Evolutionary conservation across 257 asterid genomes (phyloP).

Genomic region (Asclepias syriaca): DNA sequence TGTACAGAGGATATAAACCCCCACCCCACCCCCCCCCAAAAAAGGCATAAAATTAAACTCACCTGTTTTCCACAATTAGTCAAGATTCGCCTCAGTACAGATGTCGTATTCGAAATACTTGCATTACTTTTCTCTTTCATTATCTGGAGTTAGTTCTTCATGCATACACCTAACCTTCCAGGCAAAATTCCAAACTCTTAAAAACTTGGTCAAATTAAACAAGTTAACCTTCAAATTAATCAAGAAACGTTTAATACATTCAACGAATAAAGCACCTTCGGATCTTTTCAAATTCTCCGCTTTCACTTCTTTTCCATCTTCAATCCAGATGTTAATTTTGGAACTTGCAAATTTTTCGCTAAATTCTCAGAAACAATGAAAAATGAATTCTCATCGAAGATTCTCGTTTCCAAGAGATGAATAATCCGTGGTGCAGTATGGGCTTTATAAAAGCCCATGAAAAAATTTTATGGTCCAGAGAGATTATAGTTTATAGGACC

Average conservation of each 20-base stretch:
- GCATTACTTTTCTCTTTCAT: constrained; percentile 74
- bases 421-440: not conserved
- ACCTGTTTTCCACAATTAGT: constrained; percentile 82
- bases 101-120: constrained; percentile 40
- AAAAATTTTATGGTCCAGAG: not conserved
- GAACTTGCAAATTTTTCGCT: not conserved
- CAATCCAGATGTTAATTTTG: not conserved
- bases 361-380: no score
- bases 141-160: constrained; percentile 17
- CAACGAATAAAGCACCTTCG: not conserved
- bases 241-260: not conserved
- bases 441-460: not conserved
- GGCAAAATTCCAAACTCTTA: not conserved
- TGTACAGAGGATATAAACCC: not conserved
- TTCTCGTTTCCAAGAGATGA: not conserved
- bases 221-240: not conserved
- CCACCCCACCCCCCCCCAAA: no score
- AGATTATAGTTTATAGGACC: no score
- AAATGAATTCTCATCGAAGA: not conserved
- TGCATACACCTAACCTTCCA: constrained; percentile 10
- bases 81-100: constrained; percentile 55
- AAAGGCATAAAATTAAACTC: not conserved
- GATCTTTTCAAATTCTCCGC: not conserved
- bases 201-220: not conserved
- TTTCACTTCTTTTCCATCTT: not conserved